Evolutionary conservation across 1,139 yeast species (phyloP).

Genomic region (Protomyces gravidus): DNA sequence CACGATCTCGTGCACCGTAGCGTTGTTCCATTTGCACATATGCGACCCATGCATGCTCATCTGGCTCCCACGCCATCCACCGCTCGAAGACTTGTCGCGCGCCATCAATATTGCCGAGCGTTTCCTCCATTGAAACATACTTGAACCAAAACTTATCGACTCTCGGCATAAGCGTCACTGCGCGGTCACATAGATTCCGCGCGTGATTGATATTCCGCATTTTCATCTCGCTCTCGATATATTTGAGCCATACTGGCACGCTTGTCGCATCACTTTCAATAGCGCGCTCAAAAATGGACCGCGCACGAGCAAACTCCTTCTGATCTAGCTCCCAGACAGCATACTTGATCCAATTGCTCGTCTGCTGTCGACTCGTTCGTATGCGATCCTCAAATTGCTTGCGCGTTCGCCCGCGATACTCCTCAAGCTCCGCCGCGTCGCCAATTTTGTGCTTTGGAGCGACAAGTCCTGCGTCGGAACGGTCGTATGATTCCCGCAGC

Average conservation of each 20-base stretch:
- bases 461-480: conserved; percentile 45
- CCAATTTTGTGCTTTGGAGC: conserved; percentile 47
- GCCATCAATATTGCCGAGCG: conserved; percentile 58
- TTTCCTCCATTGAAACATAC: conserved; percentile 72
- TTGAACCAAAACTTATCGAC: conserved; percentile 84
- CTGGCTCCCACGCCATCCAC: conserved; percentile 71
- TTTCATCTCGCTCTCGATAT: conserved; percentile 71
- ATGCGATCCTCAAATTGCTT: conserved; percentile 80
- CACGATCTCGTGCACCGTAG: conserved; percentile 56
- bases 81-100: conserved; percentile 66
- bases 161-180: conserved; percentile 66
- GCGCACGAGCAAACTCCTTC: conserved; percentile 67
- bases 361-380: conserved; percentile 72
- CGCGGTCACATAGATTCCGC: conserved; percentile 74
- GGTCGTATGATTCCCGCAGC: conserved; percentile 53
- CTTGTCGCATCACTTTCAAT: conserved; percentile 67
- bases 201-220: conserved; percentile 80
- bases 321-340: conserved; percentile 84
- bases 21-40: conserved; percentile 69
- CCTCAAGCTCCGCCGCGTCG: conserved; percentile 46
- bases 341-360: conserved; percentile 87
- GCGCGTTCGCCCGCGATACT: conserved; percentile 69
- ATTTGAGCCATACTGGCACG: conserved; percentile 81
- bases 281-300: conserved; percentile 87
- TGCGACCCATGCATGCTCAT: conserved; percentile 65